Base-by-base conservation (phyloP, 2,329 filamentous ascomycete genomes). In the Trichoderma citrinoviride region DNA sequence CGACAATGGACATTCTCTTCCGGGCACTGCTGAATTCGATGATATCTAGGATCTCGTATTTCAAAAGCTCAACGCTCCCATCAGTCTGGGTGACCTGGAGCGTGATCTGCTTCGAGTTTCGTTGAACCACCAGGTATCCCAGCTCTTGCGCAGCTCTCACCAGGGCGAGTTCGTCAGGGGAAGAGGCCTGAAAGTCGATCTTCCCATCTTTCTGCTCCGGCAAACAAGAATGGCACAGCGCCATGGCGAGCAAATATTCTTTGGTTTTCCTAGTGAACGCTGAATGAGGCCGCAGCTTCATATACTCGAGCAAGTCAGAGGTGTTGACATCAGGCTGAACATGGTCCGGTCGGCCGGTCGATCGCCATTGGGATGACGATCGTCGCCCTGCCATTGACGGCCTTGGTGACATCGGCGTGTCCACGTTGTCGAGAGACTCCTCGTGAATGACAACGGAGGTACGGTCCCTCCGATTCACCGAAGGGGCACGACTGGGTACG, bases 21-120 rank as follows among this genome's bases (percentile, higher is more conserved):
- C 93, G 85, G 67, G 90, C 87, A 76, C 91, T 96, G 67, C 90
- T 95, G 71, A 97, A 97, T 73, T 97, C 93, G 65, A 97, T 92
- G 4, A 96, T 84, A 71, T 97, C 92, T 37, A 97, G 78, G 5
- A 97, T 85, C 67, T 96, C 86, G 70, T 94, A 97, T 0, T 81
- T 82, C 70, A 92, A 88, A 2, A 83, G 80, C 3, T 82, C 77
- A 8, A 73, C 71, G 3, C 72, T 70, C 5, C 78, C 79, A 29
- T 76, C 74, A 3, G 74, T 70, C 17, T 74, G 75, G 0, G 74
- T 75, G 21, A 83, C 74, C 25, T 76, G 78, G 7, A 88, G 70
- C 0, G 83, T 86, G 44, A 97, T 85, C 0, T 84, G 87, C 55
- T 88, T 86, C 0, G 90, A 84, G 33, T 93, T 88, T 58, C 91